A percentile compares a stretch with the other conserved stretches of the same genome.
Conservation (phyloP, 2,329 filamentous ascomycete species). For the Diaporthe eres region DNA sequence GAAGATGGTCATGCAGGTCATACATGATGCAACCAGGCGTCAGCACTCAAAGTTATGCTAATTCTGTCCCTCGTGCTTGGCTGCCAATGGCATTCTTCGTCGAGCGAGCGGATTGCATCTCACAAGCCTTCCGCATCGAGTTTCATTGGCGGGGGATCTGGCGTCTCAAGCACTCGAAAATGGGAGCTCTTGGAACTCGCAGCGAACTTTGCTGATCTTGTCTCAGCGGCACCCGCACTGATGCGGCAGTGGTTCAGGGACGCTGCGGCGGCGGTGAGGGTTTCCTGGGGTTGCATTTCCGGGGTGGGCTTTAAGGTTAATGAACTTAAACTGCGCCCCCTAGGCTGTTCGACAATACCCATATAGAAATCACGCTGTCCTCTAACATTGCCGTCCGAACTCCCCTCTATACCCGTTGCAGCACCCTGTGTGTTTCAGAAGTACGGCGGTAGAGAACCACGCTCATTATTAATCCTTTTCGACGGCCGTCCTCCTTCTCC, state of each 20-base stretch:
- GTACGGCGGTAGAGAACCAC: background rate
- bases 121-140: slow-evolving; percentile 19
- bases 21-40: slow-evolving; percentile 13
- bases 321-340: slow-evolving; percentile 9
- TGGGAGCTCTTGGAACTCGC: slow-evolving; percentile 22
- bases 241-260: slow-evolving; percentile 28
- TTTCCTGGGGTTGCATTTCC: slow-evolving; percentile 30
- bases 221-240: slow-evolving; percentile 27
- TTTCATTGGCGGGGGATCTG: slow-evolving; percentile 22
- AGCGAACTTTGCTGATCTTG: slow-evolving; percentile 32
- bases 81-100: background rate
- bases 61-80: background rate
- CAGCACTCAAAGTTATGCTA: background rate
- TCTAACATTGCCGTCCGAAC: slow-evolving; percentile 22
- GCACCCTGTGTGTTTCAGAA: slow-evolving; percentile 23
- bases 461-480: slow-evolving; percentile 13
- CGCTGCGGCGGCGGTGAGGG: background rate
- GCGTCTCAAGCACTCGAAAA: slow-evolving; percentile 26
- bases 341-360: background rate
- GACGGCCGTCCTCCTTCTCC: slow-evolving; percentile 2
- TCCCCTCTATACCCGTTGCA: slow-evolving; percentile 14
- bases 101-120: background rate
- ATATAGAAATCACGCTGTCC: slow-evolving; percentile 5
- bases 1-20: slow-evolving; percentile 19
- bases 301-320: slow-evolving; percentile 23